Evolutionary conservation across 345 rosid genomes (phyloP).

Genomic region (Hevea brasiliensis): DNA sequence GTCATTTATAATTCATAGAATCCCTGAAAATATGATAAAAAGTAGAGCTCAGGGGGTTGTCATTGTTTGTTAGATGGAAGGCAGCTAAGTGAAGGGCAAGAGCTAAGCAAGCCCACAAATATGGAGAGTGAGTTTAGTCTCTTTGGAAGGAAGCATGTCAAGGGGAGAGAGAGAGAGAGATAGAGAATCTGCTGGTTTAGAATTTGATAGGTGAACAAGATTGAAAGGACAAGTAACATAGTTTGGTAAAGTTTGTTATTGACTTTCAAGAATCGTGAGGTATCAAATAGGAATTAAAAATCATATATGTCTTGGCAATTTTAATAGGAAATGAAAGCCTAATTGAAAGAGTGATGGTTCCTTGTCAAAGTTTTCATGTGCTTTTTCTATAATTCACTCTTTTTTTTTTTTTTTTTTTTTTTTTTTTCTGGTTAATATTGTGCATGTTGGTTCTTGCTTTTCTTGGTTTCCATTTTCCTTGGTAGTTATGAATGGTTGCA

Average conservation of each 20-base stretch:
- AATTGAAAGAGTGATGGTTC: conserved; percentile 14
- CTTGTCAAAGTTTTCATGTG: conserved; percentile 22
- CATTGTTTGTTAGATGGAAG: no score
- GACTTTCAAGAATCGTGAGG: conserved; percentile 33
- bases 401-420: no score
- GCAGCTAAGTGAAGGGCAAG: no score
- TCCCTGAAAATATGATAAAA: no score
- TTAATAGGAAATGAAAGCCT: not conserved
- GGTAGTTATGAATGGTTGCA: conserved; percentile 34
- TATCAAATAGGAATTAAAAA: not conserved
- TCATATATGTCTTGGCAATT: conserved; percentile 4
- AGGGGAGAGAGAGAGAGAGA: not conserved
- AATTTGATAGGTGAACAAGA: conserved; percentile 52
- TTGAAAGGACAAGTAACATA: conserved; percentile 16
- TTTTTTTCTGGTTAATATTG: no score
- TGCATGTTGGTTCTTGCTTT: not conserved
- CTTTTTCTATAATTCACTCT: no score
- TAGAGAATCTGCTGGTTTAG: not conserved
- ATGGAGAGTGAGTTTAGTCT: no score
- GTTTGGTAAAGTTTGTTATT: conserved; percentile 55
- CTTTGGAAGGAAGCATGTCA: conserved; percentile 29
- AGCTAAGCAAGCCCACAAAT: no score
- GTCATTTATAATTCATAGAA: no score
- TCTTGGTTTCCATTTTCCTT: conserved; percentile 25
- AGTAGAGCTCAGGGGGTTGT: no score